A percentile compares a stretch with the other conserved stretches of the same genome.
phyloP scores from a whole-genome alignment of 1,139 yeast species.

The Candida smagusa region DNA sequence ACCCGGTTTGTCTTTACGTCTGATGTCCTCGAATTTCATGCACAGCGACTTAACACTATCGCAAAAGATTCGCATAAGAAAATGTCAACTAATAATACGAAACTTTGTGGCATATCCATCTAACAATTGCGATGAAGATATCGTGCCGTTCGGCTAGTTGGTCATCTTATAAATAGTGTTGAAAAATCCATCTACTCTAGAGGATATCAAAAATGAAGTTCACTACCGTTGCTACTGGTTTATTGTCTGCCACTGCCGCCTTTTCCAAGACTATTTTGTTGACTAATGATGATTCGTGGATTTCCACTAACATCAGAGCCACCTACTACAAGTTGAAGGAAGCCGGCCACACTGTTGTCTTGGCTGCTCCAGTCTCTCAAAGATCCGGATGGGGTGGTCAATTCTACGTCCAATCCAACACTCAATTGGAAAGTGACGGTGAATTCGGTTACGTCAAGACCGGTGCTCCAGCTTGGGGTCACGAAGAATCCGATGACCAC shows the following conservation, averaged over 20 bases:
- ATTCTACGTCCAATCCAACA: conserved; percentile 43
- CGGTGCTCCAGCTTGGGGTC: conserved; percentile 49
- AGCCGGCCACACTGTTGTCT: conserved; percentile 53
- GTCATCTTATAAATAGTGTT: no score
- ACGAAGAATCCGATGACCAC: conserved; percentile 39
- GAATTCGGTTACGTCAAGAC: conserved; percentile 39
- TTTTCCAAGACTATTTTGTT: conserved; percentile 48
- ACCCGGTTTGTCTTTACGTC: no score
- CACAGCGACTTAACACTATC: no score
- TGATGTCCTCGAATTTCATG: no score
- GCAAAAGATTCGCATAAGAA: no score
- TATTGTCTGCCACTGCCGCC: conserved; percentile 12
- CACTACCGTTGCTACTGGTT: conserved; percentile 1
- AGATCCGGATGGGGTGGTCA: conserved; percentile 60
- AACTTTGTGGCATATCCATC: no score
- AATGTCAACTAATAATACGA: no score
- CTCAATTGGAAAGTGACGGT: conserved; percentile 40
- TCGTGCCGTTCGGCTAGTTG: no score
- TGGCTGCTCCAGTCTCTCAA: conserved; percentile 58
- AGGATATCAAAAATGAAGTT: neutral
- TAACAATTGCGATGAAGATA: no score
- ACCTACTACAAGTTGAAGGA: conserved; percentile 50
- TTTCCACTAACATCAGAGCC: conserved; percentile 58
- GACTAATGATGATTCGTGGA: conserved; percentile 62
- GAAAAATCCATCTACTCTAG: no score